Percentiles rank a stretch among this genome's conserved stretches.
These are phyloP conservation scores for Cladophialophora chaetospira DNA, from an alignment of 2,329 filamentous ascomycete species.

Conservation along the genomic window DNA sequence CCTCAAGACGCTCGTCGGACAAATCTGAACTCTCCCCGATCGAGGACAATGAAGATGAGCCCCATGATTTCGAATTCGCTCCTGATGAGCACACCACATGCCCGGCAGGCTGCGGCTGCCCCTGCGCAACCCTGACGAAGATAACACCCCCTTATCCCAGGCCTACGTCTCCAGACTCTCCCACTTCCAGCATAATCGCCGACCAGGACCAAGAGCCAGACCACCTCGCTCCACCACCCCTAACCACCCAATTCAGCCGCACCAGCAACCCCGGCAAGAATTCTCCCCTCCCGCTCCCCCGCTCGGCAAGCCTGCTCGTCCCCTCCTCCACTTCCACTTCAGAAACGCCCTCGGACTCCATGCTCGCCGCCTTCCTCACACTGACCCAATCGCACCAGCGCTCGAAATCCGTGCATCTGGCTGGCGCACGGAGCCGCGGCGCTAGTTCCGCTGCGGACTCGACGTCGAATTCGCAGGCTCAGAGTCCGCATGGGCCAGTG, in stretches of 20 bases:
- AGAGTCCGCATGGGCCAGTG: not conserved
- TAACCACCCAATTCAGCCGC: conserved; percentile 10
- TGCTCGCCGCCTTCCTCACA: conserved; percentile 28
- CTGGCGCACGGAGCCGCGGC: conserved; percentile 1
- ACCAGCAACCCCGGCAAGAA: conserved; percentile 5
- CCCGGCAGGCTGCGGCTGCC: conserved; percentile 52
- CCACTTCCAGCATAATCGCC: not conserved
- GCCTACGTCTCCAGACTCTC: not conserved
- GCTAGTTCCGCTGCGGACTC: not conserved
- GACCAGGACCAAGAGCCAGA: not conserved
- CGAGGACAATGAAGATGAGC: conserved; percentile 12
- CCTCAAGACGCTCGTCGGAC: conserved; percentile 21
- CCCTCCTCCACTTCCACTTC: not conserved
- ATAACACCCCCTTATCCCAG: conserved; percentile 39
- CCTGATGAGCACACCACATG: conserved; percentile 36
- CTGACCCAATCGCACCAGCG: conserved; percentile 27
- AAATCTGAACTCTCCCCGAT: conserved; percentile 20
- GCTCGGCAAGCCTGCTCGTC: conserved; percentile 18
- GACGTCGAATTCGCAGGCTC: not conserved
- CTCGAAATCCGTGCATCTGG: conserved; percentile 19
- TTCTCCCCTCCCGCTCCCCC: conserved; percentile 10
- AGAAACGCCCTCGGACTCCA: conserved; percentile 15
- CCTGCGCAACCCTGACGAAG: conserved; percentile 44
- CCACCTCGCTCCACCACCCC: not conserved
- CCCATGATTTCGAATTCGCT: conserved; percentile 21